Base-by-base conservation (phyloP, 441 rosid species). In the Kokia cookei region DNA sequence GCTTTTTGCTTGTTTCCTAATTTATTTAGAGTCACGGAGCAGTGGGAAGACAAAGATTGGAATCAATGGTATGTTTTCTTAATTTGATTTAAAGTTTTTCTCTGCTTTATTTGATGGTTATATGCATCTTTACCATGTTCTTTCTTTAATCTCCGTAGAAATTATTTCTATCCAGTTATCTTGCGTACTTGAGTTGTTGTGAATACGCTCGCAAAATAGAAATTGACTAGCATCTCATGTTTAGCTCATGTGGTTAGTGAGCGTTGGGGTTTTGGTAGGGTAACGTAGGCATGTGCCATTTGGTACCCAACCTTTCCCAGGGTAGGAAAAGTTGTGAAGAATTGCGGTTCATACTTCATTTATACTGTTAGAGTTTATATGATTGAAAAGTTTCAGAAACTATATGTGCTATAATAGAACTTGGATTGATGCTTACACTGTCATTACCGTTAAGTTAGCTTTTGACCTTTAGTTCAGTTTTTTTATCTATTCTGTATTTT, bases 41-140 rank as follows among this genome's bases (percentile, higher is more conserved):
- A 80, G 82, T 65, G 89, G 89, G 69, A 90, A 82, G 84, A 92
- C 91, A 67, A 89, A 85, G 86, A 71, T 93, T 61, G 98, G 99
- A 85, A 92, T 95, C 82, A 95, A 93, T 74, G 99, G 99, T 93
- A 87, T 59, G 86, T 75, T 74, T 24, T 63, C 15, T 50, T 42
- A 22, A 47, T 19, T 17, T 51, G 63, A 4, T 63, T 26, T n/a
- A 53, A 58, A 12, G 35, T 58, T 26, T 50, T 58, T 24, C 62
- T 58, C 15, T 24, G 32, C 61, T 57, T 57, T 58, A 60, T 29
- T 60, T 60, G 42, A 60, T 32, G 17, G 65, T 60, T 60, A 32
- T 60, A 29, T 60, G 65, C 19, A 60, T 60, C 65, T 60, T 32
- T 50, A 63, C 65, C 13, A 59, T 59, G 51, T 12, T 29, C 3